These are phyloP conservation scores for Vigna hirtella DNA, from an alignment of 306 rosid species.

Conservation along the genomic window DNA sequence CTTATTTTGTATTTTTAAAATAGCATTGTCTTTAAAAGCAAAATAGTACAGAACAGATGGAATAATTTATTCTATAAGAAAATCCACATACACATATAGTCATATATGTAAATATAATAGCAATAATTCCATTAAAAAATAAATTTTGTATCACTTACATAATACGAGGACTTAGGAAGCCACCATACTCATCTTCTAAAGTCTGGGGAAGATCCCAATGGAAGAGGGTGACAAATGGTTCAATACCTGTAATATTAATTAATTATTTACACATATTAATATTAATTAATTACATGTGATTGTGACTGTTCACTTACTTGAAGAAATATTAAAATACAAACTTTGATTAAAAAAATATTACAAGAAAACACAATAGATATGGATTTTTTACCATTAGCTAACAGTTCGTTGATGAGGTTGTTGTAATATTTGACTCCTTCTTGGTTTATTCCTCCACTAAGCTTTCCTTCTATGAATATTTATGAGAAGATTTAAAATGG, in stretches of 20 bases:
- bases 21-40: no score
- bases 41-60: neutral
- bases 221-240: constrained; percentile 66
- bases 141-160: constrained; percentile 52
- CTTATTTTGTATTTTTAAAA: no score
- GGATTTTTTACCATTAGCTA: constrained; percentile 52
- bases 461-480: constrained; percentile 55
- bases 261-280: neutral
- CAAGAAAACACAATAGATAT: neutral
- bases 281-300: neutral
- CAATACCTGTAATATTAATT: constrained; percentile 41
- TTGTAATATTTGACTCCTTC: constrained; percentile 68
- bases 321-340: constrained; percentile 8
- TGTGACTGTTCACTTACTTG: neutral
- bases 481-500: neutral
- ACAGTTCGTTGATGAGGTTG: constrained; percentile 59
- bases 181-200: constrained; percentile 68
- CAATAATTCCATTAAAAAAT: neutral
- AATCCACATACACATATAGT: neutral
- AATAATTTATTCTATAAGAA: neutral
- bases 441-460: constrained; percentile 64
- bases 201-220: constrained; percentile 83
- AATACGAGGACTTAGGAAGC: constrained; percentile 58
- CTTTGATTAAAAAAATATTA: neutral
- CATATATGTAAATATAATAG: neutral